phyloP scores from a whole-genome alignment of 78 protist species.

The Pigoraptor vietnamica region DNA sequence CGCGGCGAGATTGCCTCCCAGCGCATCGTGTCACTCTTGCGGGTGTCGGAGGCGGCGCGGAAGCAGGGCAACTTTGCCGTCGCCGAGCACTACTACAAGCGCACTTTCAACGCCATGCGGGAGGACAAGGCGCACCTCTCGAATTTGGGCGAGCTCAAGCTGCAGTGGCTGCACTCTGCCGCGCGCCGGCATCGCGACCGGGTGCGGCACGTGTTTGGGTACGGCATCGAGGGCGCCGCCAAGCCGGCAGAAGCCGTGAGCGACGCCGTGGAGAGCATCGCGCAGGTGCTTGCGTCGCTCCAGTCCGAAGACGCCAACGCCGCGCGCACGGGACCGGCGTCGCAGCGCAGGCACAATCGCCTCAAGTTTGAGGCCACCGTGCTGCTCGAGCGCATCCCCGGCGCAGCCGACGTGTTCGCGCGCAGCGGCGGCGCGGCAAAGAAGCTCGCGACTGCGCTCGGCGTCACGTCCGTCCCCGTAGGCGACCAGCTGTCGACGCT shows the following conservation, averaged over 20 bases:
- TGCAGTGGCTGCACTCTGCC: not conserved
- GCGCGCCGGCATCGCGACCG: not conserved
- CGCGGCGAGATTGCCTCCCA: not conserved
- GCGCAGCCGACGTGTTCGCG: not conserved
- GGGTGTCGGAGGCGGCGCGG: not conserved
- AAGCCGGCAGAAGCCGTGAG: too few species aligned
- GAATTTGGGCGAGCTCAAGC: not conserved
- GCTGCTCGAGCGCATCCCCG: not conserved
- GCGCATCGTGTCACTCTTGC: not conserved
- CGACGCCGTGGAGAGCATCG: not conserved
- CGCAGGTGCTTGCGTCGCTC: not conserved
- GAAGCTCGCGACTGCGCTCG: too few species aligned
- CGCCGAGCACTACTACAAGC: not conserved
- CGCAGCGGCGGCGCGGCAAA: too few species aligned
- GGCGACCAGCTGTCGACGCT: too few species aligned
- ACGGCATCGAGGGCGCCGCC: not conserved
- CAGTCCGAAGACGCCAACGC: not conserved
- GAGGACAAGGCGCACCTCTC: not conserved
- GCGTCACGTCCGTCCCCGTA: too few species aligned
- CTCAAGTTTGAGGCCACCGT: not conserved
- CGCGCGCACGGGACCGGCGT: not conserved
- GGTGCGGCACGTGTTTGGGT: not conserved
- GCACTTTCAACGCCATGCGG: not conserved
- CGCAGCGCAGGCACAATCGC: not conserved
- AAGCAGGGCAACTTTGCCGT: not conserved